Evolutionary conservation across 1,284 basidiomycete genomes (phyloP), one percentile per base, ranked within the genome.

Genomic region (Puccinia horiana): DNA sequence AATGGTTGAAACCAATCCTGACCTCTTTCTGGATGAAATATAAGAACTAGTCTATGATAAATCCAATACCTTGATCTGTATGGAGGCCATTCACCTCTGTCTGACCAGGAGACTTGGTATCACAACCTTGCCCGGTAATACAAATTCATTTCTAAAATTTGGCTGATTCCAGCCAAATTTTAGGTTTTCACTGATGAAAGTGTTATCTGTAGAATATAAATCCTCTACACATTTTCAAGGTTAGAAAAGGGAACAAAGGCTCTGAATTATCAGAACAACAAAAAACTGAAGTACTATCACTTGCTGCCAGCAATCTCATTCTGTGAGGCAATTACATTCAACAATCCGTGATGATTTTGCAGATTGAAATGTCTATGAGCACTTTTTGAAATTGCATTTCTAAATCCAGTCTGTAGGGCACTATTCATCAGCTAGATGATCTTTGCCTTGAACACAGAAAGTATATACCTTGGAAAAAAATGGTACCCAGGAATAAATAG

Each of bases 301-400:
- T 35, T 72, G 26, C 16, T 72, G 0, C 69, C 69, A 6, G 44
- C 44, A 32, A 72, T 72, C 26, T 49, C 26, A 18, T 11, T 49
- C 9, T 47, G 52, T 18, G 69, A 44, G 1, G 3, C 52, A 2
- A 20, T 49, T 2, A 12, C 42, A 8, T 3, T 72, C 2, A 72
- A 23, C 1, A n/a, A n/a, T 72, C n/a, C 42, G 35, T 44, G 23
- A 49, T 49, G 47, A 72, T 11, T 32, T 9, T 9, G 69, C 52
- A 4, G 47, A 72, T 49, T 4, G 44, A 4, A 18, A 52, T 16
- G 69, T 49, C 26, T 72, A 49, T 72, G 69, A 72, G 44, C 44
- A 72, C n/a, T 72, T 72, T 49, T 35, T 72, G 18, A 47, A 72
- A 42, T 72, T 42, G 69, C 42, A 23, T 32, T 16, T 72, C n/a